Evolutionary conservation across 768 basidiomycete species (phyloP), one percentile per base, ranked within the genome.

Genomic region (Tricholoma furcatifolium): DNA sequence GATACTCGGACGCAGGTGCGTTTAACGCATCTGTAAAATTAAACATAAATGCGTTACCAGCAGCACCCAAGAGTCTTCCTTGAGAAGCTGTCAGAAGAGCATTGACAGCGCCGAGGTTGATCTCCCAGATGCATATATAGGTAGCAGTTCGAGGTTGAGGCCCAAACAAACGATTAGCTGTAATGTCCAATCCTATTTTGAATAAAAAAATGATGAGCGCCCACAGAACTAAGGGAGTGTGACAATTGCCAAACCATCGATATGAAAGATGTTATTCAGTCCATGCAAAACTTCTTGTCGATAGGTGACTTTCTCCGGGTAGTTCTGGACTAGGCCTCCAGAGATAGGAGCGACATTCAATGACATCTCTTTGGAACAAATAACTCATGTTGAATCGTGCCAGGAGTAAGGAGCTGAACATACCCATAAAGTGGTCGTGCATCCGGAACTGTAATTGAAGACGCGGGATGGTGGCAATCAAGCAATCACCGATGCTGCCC

Each of bases 71-170:
- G 14, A 79, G 58, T 55, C 73, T 70, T 5, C 71, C 71, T 58
- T 91, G 80, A 14, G 69, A 64, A 7, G 85, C 81, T 2, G 85
- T 79, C 17, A 86, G 55, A 21, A 77, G 62, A 0, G 76, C 77
- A 60, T 82, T 85, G 43, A 91, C 63, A 31, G 75, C 64, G 6
- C 92, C 92, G 15, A 93, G 32, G n/a, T 71, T 71, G 41, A 95
- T 80, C 62, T 96, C 93, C 96, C 96, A 98, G 12, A 97, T 80
- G 64, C 95, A 98, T 5, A 96, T 74, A 62, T 98, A 98, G 1
- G 93, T 86, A 2, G 88, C 70, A 0, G 89, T 90, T 3, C 82
- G 80, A 6, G 96, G 96, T 53, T 85, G 83, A 11, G 91, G 91
- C 7, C 96, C 96, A 63, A 97, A 96, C 10, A 98, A 72, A 21